phyloP scores from a whole-genome alignment of 75 land plant genomes.

The Sequoia sempervirens region DNA sequence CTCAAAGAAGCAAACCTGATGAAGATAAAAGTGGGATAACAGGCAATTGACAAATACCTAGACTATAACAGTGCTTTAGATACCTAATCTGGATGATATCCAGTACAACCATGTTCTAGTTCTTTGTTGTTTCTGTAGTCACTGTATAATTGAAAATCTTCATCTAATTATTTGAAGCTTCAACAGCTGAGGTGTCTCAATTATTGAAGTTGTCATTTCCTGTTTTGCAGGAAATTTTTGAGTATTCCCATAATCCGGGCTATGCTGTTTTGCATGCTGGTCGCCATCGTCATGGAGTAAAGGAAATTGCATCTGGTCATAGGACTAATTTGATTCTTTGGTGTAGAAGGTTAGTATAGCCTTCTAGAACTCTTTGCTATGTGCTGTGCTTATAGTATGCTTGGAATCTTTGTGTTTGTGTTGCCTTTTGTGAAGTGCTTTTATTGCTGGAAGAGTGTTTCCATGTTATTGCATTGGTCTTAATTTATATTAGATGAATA shows the following conservation, averaged over 20 bases:
- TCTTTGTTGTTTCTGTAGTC: not conserved
- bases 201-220: not conserved
- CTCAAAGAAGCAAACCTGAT: not conserved
- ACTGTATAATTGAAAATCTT: not conserved
- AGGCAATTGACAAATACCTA: not conserved
- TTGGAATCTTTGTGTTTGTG: not conserved
- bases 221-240: constrained; percentile 41
- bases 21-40: not conserved
- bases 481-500: no score
- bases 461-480: not conserved
- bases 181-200: not conserved
- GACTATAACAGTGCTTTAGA: not conserved
- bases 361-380: not conserved
- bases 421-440: not conserved
- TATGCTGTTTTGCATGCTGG: constrained; percentile 51
- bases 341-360: constrained; percentile 31
- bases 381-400: not conserved
- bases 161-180: not conserved
- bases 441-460: not conserved
- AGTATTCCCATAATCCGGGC: constrained; percentile 50
- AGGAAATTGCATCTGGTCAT: constrained; percentile 47
- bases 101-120: not conserved
- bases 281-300: constrained; percentile 60
- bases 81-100: not conserved
- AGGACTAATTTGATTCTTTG: constrained; percentile 52